phyloP scores from a whole-genome alignment of 441 rosid species.

The Jatropha multifida region DNA sequence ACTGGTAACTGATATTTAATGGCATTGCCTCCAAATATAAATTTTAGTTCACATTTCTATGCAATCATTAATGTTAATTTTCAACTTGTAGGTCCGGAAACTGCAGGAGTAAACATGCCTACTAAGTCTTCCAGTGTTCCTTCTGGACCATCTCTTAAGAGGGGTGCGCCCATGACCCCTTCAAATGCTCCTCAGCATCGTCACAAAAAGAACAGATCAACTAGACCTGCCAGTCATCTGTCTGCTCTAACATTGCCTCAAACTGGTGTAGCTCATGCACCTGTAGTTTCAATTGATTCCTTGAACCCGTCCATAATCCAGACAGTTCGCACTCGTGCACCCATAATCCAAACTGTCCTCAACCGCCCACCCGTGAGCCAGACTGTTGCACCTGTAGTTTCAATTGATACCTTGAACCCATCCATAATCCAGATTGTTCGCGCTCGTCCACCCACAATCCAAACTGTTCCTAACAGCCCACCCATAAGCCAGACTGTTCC shows the following conservation, averaged over 20 bases:
- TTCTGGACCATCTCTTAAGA: slow-evolving; percentile 25
- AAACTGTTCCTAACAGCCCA: background rate
- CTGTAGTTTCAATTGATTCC: background rate
- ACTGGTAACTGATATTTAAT: slow-evolving; percentile 8
- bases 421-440: background rate
- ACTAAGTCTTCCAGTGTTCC: slow-evolving; percentile 9
- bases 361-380: too few species aligned
- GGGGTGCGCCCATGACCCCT: slow-evolving; percentile 14
- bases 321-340: background rate
- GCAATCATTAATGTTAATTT: slow-evolving; percentile 5
- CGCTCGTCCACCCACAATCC: background rate
- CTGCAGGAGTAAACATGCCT: slow-evolving; percentile 17
- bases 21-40: background rate
- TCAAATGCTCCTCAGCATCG: slow-evolving; percentile 6
- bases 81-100: slow-evolving; percentile 22
- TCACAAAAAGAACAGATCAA: slow-evolving; percentile 9
- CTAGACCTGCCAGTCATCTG: background rate
- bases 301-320: background rate
- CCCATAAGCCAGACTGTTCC: too few species aligned
- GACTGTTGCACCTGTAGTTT: background rate
- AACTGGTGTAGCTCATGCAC: background rate
- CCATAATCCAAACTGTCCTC: background rate
- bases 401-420: background rate
- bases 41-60: background rate
- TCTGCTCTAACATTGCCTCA: background rate